Base-by-base conservation (phyloP, 192 early-diverging fungal species). In the Backusella psychrophila region DNA sequence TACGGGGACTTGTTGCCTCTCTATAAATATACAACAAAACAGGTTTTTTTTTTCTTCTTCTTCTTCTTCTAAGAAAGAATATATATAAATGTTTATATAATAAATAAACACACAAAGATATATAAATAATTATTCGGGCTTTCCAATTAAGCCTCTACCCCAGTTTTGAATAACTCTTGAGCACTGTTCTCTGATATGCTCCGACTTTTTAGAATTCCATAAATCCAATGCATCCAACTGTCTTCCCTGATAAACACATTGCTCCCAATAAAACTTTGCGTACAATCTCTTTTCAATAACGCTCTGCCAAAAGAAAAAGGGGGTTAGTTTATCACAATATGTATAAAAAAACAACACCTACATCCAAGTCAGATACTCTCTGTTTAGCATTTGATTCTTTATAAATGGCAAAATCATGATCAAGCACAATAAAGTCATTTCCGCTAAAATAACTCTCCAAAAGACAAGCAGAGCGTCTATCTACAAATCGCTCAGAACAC, bases 401-500 rank as follows among this genome's bases (percentile, higher is more conserved):
- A 49, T 86, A 73, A 72, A 83, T 63, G 15, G 81, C 83, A 75
- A 83, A 90, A 35, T 79, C 86, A 59, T 81, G 75, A 1, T 84
- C 85, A 12, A 88, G 52, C 0, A 88, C 89, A 83, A 85, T 86
- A 53, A 90, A 87, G 17, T 90, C 86, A 31, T 81, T 82, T 46
- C 89, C 89, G 33, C 73, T 78, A 41, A 90, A 44, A 39, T 90
- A 90, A 4, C 74, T 81, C 46, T 81, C 80, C 75, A 86, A 87
- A 6, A 90, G 41, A 39, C 89, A 90, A 21, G 87, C 87, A 3
- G 87, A 85, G 49, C 84, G 78, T 63, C 86, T 88, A 67, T 90
- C 81, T 15, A 85, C 75, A 49, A 90, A 90, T n/a, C 89, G 78
- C 69, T 90, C 89, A 26, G 89, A 80, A 41, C 89, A 90, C 87